phyloP scores from a whole-genome alignment of 2,329 filamentous ascomycete species.

The Fusarium keratoplasticum region DNA sequence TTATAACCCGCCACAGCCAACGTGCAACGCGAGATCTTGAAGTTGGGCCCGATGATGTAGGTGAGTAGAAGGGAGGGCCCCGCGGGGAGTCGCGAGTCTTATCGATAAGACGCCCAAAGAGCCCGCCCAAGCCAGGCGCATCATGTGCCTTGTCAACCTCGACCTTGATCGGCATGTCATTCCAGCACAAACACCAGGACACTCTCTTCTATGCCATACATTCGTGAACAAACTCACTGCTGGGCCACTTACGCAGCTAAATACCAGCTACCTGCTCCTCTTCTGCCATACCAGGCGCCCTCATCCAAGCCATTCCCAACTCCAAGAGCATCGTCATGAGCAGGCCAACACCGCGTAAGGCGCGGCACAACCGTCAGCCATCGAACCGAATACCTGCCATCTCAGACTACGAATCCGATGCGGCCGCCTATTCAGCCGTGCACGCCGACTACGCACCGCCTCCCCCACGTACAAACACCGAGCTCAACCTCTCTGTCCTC shows the following conservation, averaged over 20 bases:
- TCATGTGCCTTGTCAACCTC: conserved; percentile 31
- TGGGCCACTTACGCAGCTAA: not conserved
- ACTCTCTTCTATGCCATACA: not conserved
- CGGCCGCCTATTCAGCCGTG: conserved; percentile 52
- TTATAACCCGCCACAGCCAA: conserved; percentile 15
- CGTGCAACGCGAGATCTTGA: conserved; percentile 30
- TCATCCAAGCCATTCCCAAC: conserved; percentile 7
- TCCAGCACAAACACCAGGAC: not conserved
- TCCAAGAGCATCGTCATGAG: conserved; percentile 53
- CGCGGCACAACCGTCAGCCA: conserved; percentile 55
- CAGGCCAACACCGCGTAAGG: conserved; percentile 55
- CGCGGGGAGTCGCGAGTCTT: conserved; percentile 40
- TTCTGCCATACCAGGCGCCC: not conserved
- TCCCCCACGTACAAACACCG: conserved; percentile 78
- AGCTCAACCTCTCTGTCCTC: conserved; percentile 89
- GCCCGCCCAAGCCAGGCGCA: conserved; percentile 14
- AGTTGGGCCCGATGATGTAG: conserved; percentile 36
- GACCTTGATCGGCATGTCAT: not conserved
- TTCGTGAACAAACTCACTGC: not conserved
- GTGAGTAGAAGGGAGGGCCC: conserved; percentile 14
- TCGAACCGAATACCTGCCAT: conserved; percentile 54
- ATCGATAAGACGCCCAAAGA: conserved; percentile 45
- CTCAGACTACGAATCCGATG: conserved; percentile 77
- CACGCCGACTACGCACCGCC: conserved; percentile 55
- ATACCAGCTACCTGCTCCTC: not conserved